These are phyloP conservation scores for Naegleria lovaniensis DNA, from an alignment of 208 protist genomes.

Conservation along the genomic window DNA sequence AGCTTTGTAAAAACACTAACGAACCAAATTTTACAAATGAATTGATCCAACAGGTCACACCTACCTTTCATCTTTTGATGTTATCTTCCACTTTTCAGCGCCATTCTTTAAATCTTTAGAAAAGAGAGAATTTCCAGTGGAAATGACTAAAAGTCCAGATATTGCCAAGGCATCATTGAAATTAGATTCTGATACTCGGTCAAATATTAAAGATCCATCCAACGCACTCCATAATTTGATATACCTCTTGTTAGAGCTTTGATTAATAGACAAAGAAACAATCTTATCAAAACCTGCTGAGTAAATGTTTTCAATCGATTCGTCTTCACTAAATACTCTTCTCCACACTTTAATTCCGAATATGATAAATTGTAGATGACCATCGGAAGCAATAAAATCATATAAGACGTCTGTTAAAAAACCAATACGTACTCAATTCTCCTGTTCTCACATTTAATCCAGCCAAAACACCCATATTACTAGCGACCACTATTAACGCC, in stretches of 20 bases:
- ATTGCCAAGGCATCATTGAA: background rate
- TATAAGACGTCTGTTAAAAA: background rate
- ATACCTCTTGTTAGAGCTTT: background rate
- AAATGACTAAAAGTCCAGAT: background rate
- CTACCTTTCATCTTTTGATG: background rate
- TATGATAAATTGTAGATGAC: background rate
- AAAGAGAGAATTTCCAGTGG: background rate
- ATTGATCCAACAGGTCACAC: background rate
- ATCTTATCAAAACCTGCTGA: background rate
- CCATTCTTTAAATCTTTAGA: background rate
- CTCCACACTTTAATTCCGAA: background rate
- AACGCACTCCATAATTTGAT: background rate
- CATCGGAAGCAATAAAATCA: too few species aligned
- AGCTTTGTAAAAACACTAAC: background rate
- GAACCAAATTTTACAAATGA: background rate
- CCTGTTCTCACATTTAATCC: background rate
- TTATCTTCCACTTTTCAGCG: background rate
- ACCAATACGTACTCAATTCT: background rate
- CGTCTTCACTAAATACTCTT: background rate
- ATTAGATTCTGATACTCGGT: background rate
- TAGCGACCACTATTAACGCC: background rate
- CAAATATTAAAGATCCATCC: background rate
- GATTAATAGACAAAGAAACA: background rate
- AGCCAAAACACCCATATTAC: background rate
- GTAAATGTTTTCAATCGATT: background rate